Percentiles rank a stretch among this genome's conserved stretches.
These are phyloP conservation scores for Saccharomyces hybrid DNA, from an alignment of 1,139 yeast species.

Conservation along the genomic window DNA sequence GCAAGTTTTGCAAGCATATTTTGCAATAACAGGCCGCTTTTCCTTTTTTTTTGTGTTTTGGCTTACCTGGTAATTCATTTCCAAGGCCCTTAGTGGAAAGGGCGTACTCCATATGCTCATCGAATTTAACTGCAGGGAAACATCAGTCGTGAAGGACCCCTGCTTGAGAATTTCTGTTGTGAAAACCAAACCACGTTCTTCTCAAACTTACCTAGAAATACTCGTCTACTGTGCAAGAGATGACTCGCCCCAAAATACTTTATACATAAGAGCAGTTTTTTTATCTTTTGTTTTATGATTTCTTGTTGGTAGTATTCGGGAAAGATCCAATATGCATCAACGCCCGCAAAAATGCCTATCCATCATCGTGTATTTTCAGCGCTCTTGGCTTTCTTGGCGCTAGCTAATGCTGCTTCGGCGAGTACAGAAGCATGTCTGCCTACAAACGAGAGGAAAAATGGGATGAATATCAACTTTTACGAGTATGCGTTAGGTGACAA, in stretches of 20 bases:
- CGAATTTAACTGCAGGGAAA: neutral
- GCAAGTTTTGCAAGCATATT: neutral
- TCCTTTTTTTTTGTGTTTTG: no score
- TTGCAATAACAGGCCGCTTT: no score
- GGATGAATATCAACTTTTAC: neutral
- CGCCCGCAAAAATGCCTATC: neutral
- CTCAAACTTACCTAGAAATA: no score
- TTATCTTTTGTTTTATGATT: no score
- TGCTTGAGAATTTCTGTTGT: no score
- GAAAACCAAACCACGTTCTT: no score
- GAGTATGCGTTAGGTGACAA: neutral
- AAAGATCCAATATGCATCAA: neutral
- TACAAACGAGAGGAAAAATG: neutral
- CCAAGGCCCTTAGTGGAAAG: neutral
- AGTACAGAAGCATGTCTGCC: neutral
- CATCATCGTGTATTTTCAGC: neutral
- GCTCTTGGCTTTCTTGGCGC: neutral
- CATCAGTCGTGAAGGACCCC: neutral
- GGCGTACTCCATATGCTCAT: neutral
- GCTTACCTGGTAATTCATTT: neutral
- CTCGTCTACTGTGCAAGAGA: no score
- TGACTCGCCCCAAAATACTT: no score
- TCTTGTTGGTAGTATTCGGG: no score
- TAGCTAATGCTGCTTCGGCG: neutral
- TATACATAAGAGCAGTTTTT: no score